These are phyloP conservation scores for Pseudofabraea citricarpa DNA, from an alignment of 2,329 filamentous ascomycete species.

Conservation along the genomic window DNA sequence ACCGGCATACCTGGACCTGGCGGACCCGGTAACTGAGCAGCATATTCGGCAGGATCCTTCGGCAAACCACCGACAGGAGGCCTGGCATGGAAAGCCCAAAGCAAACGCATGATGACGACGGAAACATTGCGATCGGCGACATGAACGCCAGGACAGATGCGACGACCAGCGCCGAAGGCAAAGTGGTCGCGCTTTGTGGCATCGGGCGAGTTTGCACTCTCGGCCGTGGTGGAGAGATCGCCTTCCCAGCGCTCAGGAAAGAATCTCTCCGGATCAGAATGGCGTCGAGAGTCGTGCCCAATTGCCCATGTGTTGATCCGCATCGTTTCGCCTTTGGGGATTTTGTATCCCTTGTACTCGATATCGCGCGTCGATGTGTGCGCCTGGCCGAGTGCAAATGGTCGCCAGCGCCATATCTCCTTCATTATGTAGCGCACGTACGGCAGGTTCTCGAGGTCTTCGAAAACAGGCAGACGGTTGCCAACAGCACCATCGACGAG, in stretches of 20 bases:
- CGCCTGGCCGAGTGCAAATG: conserved; percentile 34
- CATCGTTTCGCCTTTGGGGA: conserved; percentile 42
- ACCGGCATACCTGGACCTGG: no score
- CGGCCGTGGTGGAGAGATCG: conserved; percentile 2
- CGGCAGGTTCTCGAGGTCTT: conserved; percentile 38
- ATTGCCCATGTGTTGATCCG: conserved; percentile 3
- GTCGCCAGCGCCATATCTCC: conserved; percentile 42
- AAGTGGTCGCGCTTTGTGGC: conserved; percentile 26
- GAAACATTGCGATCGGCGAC: conserved; percentile 10
- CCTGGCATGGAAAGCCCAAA: conserved; percentile 9
- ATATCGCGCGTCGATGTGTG: conserved; percentile 46
- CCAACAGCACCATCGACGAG: conserved; percentile 41
- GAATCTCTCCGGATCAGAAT: conserved; percentile 36
- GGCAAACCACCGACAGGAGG: background rate
- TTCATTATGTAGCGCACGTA: conserved; percentile 44
- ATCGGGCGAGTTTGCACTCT: background rate
- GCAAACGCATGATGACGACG: conserved; percentile 4
- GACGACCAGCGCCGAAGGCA: conserved; percentile 30
- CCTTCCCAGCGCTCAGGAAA: conserved; percentile 36
- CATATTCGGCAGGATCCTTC: no score
- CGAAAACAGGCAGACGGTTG: conserved; percentile 35
- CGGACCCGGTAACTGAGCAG: no score
- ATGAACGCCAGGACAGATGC: conserved; percentile 53
- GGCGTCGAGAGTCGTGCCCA: conserved; percentile 28
- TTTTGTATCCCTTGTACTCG: conserved; percentile 47